Evolutionary conservation across 345 rosid genomes (phyloP).

Genomic region (Hevea brasiliensis): DNA sequence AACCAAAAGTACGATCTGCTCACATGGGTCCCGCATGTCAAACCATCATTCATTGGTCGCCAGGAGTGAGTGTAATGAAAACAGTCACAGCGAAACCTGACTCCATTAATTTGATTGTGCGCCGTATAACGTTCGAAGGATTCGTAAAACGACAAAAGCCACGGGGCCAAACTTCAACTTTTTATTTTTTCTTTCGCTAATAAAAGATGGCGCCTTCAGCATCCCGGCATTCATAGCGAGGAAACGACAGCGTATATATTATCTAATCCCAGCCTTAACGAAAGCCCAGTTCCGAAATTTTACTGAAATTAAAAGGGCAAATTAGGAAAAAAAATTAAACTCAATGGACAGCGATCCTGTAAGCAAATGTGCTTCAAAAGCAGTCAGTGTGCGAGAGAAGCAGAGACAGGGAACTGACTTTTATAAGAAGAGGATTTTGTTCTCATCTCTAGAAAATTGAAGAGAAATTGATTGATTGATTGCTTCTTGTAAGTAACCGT

Average conservation of each 20-base stretch:
- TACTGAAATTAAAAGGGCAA: neutral
- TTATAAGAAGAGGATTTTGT: too few species aligned
- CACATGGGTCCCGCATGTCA: neutral
- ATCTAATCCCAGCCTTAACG: too few species aligned
- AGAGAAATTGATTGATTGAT: too few species aligned
- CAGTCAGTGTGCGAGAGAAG: too few species aligned
- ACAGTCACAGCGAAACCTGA: neutral
- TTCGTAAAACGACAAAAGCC: neutral
- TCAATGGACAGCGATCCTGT: too few species aligned
- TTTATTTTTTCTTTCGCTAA: neutral
- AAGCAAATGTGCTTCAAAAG: too few species aligned
- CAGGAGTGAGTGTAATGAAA: neutral
- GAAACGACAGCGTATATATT: conserved; percentile 2
- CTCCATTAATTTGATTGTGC: neutral
- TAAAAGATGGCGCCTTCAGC: neutral
- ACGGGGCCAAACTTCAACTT: neutral
- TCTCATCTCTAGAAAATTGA: too few species aligned
- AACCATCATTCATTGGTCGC: neutral
- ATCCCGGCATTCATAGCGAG: neutral
- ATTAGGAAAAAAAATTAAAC: neutral
- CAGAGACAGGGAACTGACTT: too few species aligned
- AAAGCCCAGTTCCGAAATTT: neutral
- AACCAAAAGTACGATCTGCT: neutral
- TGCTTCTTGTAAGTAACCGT: too few species aligned
- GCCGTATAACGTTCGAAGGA: neutral